Conservation (phyloP, 306 rosid species). For the Malus sieversii region DNA sequence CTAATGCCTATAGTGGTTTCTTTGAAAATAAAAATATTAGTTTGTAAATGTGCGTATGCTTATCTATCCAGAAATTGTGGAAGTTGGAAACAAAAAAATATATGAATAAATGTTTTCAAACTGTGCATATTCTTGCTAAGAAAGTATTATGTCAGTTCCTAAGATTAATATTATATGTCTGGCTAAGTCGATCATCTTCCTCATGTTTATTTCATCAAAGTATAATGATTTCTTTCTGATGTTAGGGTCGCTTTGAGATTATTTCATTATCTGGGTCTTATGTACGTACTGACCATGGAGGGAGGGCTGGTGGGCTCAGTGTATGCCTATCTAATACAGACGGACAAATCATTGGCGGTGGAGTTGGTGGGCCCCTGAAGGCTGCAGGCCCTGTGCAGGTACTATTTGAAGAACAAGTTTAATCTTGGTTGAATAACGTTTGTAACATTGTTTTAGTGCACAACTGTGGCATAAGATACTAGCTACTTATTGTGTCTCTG, state of each 20-base stretch:
- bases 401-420: slow-evolving; percentile 1
- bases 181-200: neutral
- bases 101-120: neutral
- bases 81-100: neutral
- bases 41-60: neutral
- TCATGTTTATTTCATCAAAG: slow-evolving; percentile 9
- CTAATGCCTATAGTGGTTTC: neutral
- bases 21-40: neutral
- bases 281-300: slow-evolving; percentile 64
- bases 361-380: slow-evolving; percentile 84
- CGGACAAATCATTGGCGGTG: slow-evolving; percentile 95
- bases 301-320: slow-evolving; percentile 77
- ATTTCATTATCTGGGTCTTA: slow-evolving; percentile 87
- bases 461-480: slow-evolving; percentile 1
- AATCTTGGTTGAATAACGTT: neutral
- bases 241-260: slow-evolving; percentile 88
- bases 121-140: neutral
- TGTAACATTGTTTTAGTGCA: neutral
- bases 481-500: neutral
- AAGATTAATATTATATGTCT: neutral
- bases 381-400: slow-evolving; percentile 99
- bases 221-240: slow-evolving; percentile 16
- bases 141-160: neutral
- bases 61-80: neutral
- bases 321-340: slow-evolving; percentile 71